Base-by-base conservation (phyloP, 2,329 filamentous ascomycete genomes). In the Pseudocercospora eumusae region DNA sequence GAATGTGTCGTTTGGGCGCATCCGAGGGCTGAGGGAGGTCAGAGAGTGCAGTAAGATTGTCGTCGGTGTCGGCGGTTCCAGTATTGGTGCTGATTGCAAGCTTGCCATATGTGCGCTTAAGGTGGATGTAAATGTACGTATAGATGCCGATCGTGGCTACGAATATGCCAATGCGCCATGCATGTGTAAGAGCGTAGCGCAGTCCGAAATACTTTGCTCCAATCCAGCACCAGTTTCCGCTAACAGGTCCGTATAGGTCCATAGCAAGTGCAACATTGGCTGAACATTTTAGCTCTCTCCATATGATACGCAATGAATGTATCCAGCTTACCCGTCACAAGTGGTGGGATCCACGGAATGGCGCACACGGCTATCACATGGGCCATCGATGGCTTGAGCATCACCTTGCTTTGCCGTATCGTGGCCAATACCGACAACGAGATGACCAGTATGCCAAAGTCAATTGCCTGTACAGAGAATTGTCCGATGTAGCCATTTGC, bases 141-240 rank as follows among this genome's bases (percentile, higher is more conserved):
- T 81, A 81, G 20, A 80, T 78, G 36, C 62, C 68, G 18, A 80
- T 72, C 0, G 77, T 79, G 7, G 69, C 67, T 40, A 77, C 63
- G 56, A 81, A 78, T 42, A 81, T 77, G 15, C 74, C 71, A 55
- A 81, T 75, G 5, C 80, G 76, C 79, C 79, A 81, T 44, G 75
- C 79, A 60, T 82, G 79, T 0, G 77, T 78, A 54, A 82, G 71
- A 1, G 70, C 75, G 61, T 81, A 82, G 25, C 80, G 76, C n/a
- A 80, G 71, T 11, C 75, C 75, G 25, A 72, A 66, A n/a, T 75
- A 69, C 2, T 71, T 65, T 11, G 70, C 64, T 11, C 73, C 69
- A 61, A 82, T 81, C 80, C 80, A 82, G 68, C 80, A 81, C 79
- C 80, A 82, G 61, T 81, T 81, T 0, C 79, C 79, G 3, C 77